phyloP scores from a whole-genome alignment of 768 basidiomycete species.

The Tricholomella constricta region DNA sequence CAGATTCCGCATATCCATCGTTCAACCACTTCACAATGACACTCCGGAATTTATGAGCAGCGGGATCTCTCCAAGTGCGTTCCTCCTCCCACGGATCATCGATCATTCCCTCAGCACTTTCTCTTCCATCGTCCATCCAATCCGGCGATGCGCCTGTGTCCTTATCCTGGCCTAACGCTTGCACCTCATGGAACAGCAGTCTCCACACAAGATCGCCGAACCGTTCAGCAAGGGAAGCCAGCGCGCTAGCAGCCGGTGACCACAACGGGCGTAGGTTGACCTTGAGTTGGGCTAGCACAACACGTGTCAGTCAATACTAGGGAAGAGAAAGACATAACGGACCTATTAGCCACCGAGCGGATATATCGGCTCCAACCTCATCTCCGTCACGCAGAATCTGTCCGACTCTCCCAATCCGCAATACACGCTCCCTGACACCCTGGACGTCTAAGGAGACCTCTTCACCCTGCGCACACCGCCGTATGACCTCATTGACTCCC shows the following conservation, averaged over 20 bases:
- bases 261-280: conserved; percentile 92
- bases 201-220: conserved; percentile 76
- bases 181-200: conserved; percentile 48
- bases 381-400: conserved; percentile 60
- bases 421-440: conserved; percentile 81
- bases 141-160: background rate
- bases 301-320: background rate
- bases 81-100: conserved; percentile 65
- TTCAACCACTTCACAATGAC: conserved; percentile 53
- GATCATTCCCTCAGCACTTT: conserved; percentile 20
- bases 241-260: conserved; percentile 73
- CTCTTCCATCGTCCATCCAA: conserved; percentile 14
- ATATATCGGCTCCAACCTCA: conserved; percentile 60
- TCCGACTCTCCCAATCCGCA: conserved; percentile 74
- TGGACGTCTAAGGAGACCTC: conserved; percentile 75
- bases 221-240: conserved; percentile 53
- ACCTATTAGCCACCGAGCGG: conserved; percentile 76
- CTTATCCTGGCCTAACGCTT: conserved; percentile 24
- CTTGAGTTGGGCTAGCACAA: conserved; percentile 76
- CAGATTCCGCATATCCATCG: conserved; percentile 25
- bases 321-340: conserved; percentile 14
- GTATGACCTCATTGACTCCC: conserved; percentile 54
- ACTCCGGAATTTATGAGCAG: conserved; percentile 59
- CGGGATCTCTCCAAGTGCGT: conserved; percentile 77
- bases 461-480: conserved; percentile 78